phyloP scores from a whole-genome alignment of 2,329 filamentous ascomycete species.

The Cadophora malorum region DNA sequence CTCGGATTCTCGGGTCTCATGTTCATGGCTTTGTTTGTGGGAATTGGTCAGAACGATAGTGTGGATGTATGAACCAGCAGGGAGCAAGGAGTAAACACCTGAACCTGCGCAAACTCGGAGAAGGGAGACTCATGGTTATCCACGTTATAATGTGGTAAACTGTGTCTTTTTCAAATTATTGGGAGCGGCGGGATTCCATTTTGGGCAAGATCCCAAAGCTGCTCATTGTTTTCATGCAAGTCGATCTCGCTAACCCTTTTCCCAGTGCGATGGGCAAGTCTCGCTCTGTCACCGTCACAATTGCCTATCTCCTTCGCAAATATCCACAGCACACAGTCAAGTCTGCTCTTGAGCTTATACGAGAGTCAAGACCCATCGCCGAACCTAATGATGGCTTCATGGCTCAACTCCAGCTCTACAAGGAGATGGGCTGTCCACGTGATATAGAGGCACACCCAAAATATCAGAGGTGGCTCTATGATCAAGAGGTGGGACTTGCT shows the following conservation, averaged over 20 bases:
- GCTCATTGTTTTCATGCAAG: conserved; percentile 18
- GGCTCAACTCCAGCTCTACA: conserved; percentile 85
- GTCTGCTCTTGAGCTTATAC: conserved; percentile 73
- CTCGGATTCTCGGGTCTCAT: not conserved
- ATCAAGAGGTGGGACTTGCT: conserved; percentile 68
- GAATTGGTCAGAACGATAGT: not conserved
- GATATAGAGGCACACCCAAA: conserved; percentile 71
- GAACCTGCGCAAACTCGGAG: not conserved
- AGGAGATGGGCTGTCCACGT: conserved; percentile 81
- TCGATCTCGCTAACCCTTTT: conserved; percentile 29
- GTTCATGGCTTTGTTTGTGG: not conserved
- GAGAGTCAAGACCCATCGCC: conserved; percentile 74
- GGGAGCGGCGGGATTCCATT: not conserved
- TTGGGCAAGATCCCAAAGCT: not conserved
- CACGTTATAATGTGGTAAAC: not conserved
- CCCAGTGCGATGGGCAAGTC: conserved; percentile 94
- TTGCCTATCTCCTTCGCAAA: conserved; percentile 83
- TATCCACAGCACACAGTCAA: conserved; percentile 54
- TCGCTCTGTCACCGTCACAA: conserved; percentile 81
- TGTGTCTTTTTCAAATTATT: not conserved
- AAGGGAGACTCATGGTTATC: not conserved
- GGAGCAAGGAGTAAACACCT: not conserved
- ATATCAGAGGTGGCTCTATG: conserved; percentile 82
- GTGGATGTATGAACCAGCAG: not conserved
- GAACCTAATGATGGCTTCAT: conserved; percentile 94